phyloP scores from a whole-genome alignment of 2,329 filamentous ascomycete species.

The Ilyonectria mors-panacis region DNA sequence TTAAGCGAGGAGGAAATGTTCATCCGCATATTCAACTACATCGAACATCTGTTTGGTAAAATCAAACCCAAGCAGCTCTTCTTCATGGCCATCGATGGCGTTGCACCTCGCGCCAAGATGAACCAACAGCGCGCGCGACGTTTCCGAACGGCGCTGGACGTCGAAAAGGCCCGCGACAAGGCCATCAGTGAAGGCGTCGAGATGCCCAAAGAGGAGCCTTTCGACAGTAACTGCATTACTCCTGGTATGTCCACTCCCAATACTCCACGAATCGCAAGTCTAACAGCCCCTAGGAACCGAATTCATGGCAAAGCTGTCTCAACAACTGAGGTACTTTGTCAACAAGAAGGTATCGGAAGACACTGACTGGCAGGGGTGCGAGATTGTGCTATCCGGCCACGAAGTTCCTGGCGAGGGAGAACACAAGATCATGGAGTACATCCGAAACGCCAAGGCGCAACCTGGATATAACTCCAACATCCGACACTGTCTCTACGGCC shows the following conservation, averaged over 20 bases:
- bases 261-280: not conserved
- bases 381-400: slow-evolving; percentile 96
- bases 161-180: slow-evolving; percentile 91
- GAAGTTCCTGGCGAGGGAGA: slow-evolving; percentile 98
- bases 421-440: slow-evolving; percentile 99
- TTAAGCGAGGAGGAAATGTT: slow-evolving; percentile 99
- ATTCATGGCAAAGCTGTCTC: slow-evolving; percentile 97
- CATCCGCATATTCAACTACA: slow-evolving; percentile 99
- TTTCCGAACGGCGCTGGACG: slow-evolving; percentile 94
- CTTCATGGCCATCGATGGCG: slow-evolving; percentile 99
- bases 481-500: slow-evolving; percentile 95
- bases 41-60: slow-evolving; percentile 97
- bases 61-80: slow-evolving; percentile 99
- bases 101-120: slow-evolving; percentile 98
- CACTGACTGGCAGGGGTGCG: slow-evolving; percentile 96
- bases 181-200: slow-evolving; percentile 90
- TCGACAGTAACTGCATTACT: slow-evolving; percentile 99
- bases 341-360: slow-evolving; percentile 99
- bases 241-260: slow-evolving; percentile 69
- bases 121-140: slow-evolving; percentile 97
- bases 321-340: slow-evolving; percentile 97
- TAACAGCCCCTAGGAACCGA: slow-evolving; percentile 72
- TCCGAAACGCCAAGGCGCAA: slow-evolving; percentile 96
- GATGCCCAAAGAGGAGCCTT: slow-evolving; percentile 94
- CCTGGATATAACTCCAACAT: slow-evolving; percentile 93